Percentiles rank a stretch among this genome's conserved stretches.
Conservation (phyloP, 805 yeast species). For the Pichia sporocuriosa region DNA sequence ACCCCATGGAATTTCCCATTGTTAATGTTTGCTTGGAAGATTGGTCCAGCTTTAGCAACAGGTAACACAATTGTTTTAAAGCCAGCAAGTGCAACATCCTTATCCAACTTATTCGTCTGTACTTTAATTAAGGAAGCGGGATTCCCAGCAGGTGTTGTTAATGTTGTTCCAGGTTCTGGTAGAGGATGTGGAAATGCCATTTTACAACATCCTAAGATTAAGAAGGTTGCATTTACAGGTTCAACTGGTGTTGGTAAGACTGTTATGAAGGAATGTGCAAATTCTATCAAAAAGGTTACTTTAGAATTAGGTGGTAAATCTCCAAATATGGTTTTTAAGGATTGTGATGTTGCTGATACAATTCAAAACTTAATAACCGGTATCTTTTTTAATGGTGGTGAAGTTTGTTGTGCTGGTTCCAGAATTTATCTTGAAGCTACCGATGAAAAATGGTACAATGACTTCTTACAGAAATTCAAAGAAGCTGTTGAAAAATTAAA, state of each 20-base stretch:
- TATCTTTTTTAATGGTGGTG: constrained; percentile 76
- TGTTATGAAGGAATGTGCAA: constrained; percentile 64
- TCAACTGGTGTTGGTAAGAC: constrained; percentile 70
- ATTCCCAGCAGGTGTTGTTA: constrained; percentile 68
- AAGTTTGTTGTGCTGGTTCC: constrained; percentile 78
- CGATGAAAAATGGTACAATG: constrained; percentile 44
- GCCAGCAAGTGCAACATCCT: constrained; percentile 74
- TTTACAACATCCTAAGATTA: constrained; percentile 59
- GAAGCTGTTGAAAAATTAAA: constrained; percentile 51
- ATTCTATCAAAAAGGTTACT: constrained; percentile 72
- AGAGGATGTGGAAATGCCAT: constrained; percentile 66
- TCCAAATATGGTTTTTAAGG: constrained; percentile 67
- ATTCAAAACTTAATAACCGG: constrained; percentile 50
- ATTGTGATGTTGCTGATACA: constrained; percentile 51
- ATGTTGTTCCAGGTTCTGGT: constrained; percentile 72
- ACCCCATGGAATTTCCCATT: constrained; percentile 85
- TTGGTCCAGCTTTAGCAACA: constrained; percentile 72
- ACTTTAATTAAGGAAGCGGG: constrained; percentile 60
- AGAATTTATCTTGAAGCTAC: constrained; percentile 71
- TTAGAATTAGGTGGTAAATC: constrained; percentile 83
- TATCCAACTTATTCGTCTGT: constrained; percentile 61
- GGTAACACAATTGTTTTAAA: constrained; percentile 70
- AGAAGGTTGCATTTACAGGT: constrained; percentile 78
- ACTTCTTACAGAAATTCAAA: constrained; percentile 52
- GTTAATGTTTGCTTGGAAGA: constrained; percentile 73